These are phyloP conservation scores for Trichosporon asahii DNA, from an alignment of 1,284 basidiomycete species.

Conservation along the genomic window DNA sequence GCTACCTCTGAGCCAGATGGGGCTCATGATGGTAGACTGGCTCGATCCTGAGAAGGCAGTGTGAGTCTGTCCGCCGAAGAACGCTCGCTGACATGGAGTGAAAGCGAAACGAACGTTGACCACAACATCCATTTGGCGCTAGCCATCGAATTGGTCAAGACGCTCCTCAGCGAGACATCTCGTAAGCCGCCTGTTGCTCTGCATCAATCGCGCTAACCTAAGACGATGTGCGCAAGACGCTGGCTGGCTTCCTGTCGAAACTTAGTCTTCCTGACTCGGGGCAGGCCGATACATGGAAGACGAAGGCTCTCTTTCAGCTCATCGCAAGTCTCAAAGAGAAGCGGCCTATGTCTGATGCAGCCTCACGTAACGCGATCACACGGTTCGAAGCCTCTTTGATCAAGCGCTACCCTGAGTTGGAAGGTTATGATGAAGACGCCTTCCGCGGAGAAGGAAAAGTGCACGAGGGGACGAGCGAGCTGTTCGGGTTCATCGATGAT, in stretches of 20 bases:
- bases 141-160: slow-evolving; percentile 68
- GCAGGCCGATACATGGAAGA: slow-evolving; percentile 61
- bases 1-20: slow-evolving; percentile 75
- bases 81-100: slow-evolving; percentile 7
- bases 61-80: too few species aligned
- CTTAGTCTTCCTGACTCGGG: slow-evolving; percentile 64
- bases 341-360: slow-evolving; percentile 66
- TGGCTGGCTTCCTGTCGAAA: slow-evolving; percentile 75
- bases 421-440: slow-evolving; percentile 65
- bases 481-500: slow-evolving; percentile 49
- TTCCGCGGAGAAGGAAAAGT: slow-evolving; percentile 37
- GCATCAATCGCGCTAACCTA: slow-evolving; percentile 34
- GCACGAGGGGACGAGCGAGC: slow-evolving; percentile 29
- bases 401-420: slow-evolving; percentile 62
- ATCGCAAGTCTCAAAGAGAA: slow-evolving; percentile 63
- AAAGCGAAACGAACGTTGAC: slow-evolving; percentile 53
- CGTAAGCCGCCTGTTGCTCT: slow-evolving; percentile 34
- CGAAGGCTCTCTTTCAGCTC: slow-evolving; percentile 64
- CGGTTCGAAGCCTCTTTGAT: slow-evolving; percentile 63
- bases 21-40: slow-evolving; percentile 86
- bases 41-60: slow-evolving; percentile 79
- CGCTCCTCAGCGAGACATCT: slow-evolving; percentile 45
- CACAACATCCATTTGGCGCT: slow-evolving; percentile 71
- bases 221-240: slow-evolving; percentile 76
- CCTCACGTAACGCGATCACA: slow-evolving; percentile 66